Base-by-base conservation (phyloP, 768 basidiomycete species). In the Tubosaeta sp. region DNA sequence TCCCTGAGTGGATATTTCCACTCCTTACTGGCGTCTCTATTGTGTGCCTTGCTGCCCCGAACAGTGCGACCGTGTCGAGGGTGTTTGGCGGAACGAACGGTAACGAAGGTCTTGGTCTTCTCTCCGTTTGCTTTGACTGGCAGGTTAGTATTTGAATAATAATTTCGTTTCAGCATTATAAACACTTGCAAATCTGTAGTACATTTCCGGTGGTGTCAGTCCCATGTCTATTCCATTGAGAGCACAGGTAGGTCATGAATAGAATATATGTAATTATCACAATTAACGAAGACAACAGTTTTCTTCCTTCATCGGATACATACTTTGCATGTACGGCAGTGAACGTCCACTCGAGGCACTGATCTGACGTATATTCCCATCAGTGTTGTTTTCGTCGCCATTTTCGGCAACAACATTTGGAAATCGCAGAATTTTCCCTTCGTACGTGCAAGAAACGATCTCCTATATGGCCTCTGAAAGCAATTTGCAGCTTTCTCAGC, bases 111-210 rank as follows among this genome's bases (percentile, higher is more conserved):
- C 73, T 84, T 34, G 83, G 81, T 8, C 64, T 79, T 43, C 76
- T 85, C 42, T 74, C 82, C 1, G 59, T 84, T 40, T 81, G 72
- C 56, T 67, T 85, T 16, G 83, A 86, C 57, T 84, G 83, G 82
- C 79, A 81, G 67, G 66, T 67, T 49, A 4, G 73, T 41, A 31
- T 71, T 34, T 60, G 73, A 53, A 53, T 42, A 6, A n/a, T 38
- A 42, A 6, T 21, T 16, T 3, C 0, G 3, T 1, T 1, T n/a
- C n/a, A n/a, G n/a, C n/a, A n/a, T n/a, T n/a, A n/a, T n/a, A n/a
- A n/a, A n/a, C n/a, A n/a, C n/a, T n/a, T n/a, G n/a, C n/a, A n/a
- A 10, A 18, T 44, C 18, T 0, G 4, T 29, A 67, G 66, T 67
- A 64, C 25, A 52, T 69, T 14, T 21, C 52, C 0, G 18, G 44